Conservation (phyloP, 306 rosid species). For the Prunus campanulata region DNA sequence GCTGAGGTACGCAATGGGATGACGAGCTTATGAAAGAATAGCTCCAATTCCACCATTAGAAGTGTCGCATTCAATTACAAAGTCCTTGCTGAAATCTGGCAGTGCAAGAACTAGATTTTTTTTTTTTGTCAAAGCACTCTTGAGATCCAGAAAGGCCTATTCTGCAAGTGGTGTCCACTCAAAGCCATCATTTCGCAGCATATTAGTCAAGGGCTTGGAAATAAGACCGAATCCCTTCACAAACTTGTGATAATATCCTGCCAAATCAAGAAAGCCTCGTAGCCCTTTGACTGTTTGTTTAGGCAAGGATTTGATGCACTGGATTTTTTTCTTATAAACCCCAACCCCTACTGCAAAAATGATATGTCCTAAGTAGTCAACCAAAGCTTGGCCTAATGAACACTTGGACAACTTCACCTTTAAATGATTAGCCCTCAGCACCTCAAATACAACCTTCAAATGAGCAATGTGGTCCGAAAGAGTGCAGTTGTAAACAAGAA, state of each 20-base stretch:
- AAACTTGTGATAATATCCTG: neutral
- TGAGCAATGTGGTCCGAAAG: fast-evolving
- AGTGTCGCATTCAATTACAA: neutral
- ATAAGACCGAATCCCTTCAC: neutral
- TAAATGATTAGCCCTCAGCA: neutral
- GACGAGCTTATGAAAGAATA: fast-evolving
- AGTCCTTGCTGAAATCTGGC: neutral
- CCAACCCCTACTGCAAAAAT: neutral
- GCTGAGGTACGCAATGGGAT: neutral
- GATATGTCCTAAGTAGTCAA: neutral
- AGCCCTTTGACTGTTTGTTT: neutral
- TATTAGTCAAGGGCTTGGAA: neutral
- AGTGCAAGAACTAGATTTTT: neutral
- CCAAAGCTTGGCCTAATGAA: neutral
- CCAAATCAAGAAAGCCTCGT: neutral
- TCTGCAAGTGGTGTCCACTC: neutral
- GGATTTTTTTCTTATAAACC: no score
- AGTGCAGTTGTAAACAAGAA: neutral
- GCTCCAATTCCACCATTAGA: neutral
- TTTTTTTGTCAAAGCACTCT: neutral
- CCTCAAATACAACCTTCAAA: neutral
- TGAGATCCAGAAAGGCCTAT: neutral
- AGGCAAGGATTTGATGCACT: fast-evolving
- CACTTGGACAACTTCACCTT: neutral
- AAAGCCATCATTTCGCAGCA: fast-evolving